Conservation (phyloP, 495 filamentous ascomycete species). For the Penicillium parvum region DNA sequence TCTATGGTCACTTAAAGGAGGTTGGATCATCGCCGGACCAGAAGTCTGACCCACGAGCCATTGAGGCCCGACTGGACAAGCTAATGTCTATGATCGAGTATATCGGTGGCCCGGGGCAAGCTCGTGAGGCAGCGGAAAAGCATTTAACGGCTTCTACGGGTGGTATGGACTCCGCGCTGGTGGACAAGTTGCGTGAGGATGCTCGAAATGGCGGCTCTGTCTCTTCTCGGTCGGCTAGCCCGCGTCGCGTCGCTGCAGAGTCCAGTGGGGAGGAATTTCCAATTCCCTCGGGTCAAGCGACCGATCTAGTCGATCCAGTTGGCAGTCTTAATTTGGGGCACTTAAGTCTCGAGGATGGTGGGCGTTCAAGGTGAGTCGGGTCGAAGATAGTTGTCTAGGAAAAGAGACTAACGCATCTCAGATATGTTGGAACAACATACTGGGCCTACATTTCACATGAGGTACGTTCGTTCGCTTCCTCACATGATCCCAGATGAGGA, state of each 20-base stretch:
- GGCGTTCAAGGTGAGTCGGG: conserved; percentile 37
- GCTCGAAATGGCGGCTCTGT: conserved; percentile 12
- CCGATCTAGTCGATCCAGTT: conserved; percentile 43
- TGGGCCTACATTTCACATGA: conserved; percentile 51
- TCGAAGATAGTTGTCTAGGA: neutral
- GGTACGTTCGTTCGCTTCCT: conserved; percentile 19
- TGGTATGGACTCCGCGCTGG: conserved; percentile 14
- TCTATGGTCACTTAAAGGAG: conserved; percentile 33
- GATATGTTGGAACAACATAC: conserved; percentile 50
- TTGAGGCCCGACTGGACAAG: conserved; percentile 43
- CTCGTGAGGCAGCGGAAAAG: conserved; percentile 23
- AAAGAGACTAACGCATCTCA: conserved; percentile 17
- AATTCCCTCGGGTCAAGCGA: conserved; percentile 42
- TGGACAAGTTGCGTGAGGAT: conserved; percentile 19
- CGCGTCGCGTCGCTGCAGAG: conserved; percentile 31
- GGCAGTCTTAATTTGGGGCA: conserved; percentile 45
- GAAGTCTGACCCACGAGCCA: conserved; percentile 31
- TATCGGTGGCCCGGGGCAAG: conserved; percentile 30
- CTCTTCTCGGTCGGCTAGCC: conserved; percentile 26
- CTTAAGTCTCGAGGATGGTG: conserved; percentile 45
- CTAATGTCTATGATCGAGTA: conserved; percentile 45
- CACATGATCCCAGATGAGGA: neutral
- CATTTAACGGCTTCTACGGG: conserved; percentile 22
- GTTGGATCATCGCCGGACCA: conserved; percentile 21
- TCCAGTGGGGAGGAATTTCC: conserved; percentile 45